Conservation (phyloP, 2,329 filamentous ascomycete genomes). For the Colletotrichum sp. region DNA sequence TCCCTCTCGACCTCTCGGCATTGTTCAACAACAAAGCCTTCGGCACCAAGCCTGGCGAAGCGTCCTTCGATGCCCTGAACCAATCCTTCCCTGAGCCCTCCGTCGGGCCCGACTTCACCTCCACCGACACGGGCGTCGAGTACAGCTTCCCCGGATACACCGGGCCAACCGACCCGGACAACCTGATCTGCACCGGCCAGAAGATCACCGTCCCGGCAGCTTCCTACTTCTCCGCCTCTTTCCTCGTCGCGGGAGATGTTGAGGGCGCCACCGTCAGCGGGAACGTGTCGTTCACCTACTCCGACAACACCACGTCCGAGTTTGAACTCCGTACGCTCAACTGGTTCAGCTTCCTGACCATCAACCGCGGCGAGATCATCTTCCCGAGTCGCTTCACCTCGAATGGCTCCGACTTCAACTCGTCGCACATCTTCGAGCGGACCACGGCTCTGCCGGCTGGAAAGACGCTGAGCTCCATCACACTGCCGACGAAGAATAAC, state of each 20-base stretch:
- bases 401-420: slow-evolving; percentile 45
- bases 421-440: slow-evolving; percentile 49
- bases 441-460: slow-evolving; percentile 39
- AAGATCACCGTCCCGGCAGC: slow-evolving; percentile 34
- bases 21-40: slow-evolving; percentile 54
- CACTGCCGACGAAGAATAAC: slow-evolving; percentile 42
- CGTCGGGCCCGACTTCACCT: slow-evolving; percentile 39
- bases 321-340: slow-evolving; percentile 48
- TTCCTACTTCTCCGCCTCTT: slow-evolving; percentile 45
- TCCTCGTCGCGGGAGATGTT: slow-evolving; percentile 47
- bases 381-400: slow-evolving; percentile 45
- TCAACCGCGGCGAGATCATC: slow-evolving; percentile 50
- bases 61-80: slow-evolving; percentile 45
- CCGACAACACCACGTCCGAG: slow-evolving; percentile 41
- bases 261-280: slow-evolving; percentile 41
- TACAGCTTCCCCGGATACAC: slow-evolving; percentile 49
- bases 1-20: not conserved
- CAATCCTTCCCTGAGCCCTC: slow-evolving; percentile 45
- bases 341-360: slow-evolving; percentile 48
- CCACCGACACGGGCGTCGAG: slow-evolving; percentile 41
- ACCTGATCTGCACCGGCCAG: slow-evolving; percentile 47
- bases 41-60: slow-evolving; percentile 46
- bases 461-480: slow-evolving; percentile 42
- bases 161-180: slow-evolving; percentile 38
- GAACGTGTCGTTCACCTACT: slow-evolving; percentile 46